Evolutionary conservation across 495 filamentous ascomycete genomes (phyloP).

Genomic region (Chaetomidium leptoderma): DNA sequence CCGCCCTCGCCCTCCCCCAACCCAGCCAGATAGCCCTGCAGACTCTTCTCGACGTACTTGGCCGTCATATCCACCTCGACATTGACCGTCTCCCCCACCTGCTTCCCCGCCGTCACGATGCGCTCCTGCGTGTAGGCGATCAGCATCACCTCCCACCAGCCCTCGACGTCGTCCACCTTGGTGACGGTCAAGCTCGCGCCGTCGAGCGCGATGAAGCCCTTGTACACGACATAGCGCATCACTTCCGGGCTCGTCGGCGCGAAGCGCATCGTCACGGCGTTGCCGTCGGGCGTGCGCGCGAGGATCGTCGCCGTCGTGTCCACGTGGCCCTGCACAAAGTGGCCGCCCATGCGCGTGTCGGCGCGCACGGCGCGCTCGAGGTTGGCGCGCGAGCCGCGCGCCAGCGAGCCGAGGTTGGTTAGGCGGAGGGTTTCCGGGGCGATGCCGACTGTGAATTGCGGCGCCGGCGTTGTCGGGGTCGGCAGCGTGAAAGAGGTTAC

Average conservation of each 20-base stretch:
- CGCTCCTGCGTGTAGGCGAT: slow-evolving; percentile 97
- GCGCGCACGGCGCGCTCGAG: slow-evolving; percentile 89
- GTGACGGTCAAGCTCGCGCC: slow-evolving; percentile 96
- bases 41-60: slow-evolving; percentile 98
- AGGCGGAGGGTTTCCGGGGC: slow-evolving; percentile 94
- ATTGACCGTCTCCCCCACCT: slow-evolving; percentile 82
- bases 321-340: slow-evolving; percentile 89
- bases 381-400: slow-evolving; percentile 60
- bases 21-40: slow-evolving; percentile 61
- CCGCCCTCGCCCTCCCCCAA: slow-evolving; percentile 45
- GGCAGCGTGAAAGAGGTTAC: slow-evolving; percentile 64
- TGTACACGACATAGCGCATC: slow-evolving; percentile 85
- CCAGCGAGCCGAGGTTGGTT: slow-evolving; percentile 80
- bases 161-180: slow-evolving; percentile 66
- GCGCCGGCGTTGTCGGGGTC: slow-evolving; percentile 21
- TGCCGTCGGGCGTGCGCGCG: slow-evolving; percentile 69
- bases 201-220: slow-evolving; percentile 93
- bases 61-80: slow-evolving; percentile 98
- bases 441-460: slow-evolving; percentile 83
- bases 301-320: slow-evolving; percentile 77
- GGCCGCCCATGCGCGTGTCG: slow-evolving; percentile 82
- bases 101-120: slow-evolving; percentile 78
- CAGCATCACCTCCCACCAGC: slow-evolving; percentile 97
- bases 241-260: slow-evolving; percentile 61
- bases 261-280: slow-evolving; percentile 82